A percentile compares a stretch with the other conserved stretches of the same genome.
phyloP scores from a whole-genome alignment of 441 rosid species.

The Manihot esculenta region DNA sequence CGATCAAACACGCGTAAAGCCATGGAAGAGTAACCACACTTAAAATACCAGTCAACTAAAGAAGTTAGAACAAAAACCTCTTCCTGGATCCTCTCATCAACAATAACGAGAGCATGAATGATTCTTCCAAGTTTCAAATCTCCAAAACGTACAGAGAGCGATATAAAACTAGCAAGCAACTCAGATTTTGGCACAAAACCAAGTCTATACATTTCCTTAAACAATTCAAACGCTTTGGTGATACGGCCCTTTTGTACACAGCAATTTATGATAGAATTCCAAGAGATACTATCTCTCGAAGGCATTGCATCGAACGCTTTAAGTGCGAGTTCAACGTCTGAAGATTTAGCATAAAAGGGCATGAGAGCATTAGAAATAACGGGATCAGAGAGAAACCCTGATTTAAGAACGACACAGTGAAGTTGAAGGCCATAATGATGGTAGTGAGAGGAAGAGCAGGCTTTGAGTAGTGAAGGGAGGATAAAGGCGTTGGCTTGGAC shows the following conservation, averaged over 20 bases:
- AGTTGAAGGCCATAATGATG: constrained; percentile 36
- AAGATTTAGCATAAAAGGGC: constrained; percentile 36
- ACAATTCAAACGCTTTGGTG: constrained; percentile 26
- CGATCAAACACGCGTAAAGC: constrained; percentile 39
- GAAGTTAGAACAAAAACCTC: constrained; percentile 45
- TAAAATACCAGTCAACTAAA: constrained; percentile 45
- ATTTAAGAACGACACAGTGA: constrained; percentile 38
- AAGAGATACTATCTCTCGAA: constrained; percentile 40
- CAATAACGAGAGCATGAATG: constrained; percentile 44
- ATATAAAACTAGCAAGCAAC: constrained; percentile 42
- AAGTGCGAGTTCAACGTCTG: constrained; percentile 19
- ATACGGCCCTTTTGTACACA: constrained; percentile 34
- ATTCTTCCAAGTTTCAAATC: constrained; percentile 29
- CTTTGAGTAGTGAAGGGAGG: constrained; percentile 51
- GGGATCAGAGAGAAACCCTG: constrained; percentile 38
- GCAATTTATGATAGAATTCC: constrained; percentile 42
- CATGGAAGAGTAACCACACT: constrained; percentile 28
- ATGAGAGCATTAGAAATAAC: constrained; percentile 48
- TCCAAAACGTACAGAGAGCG: constrained; percentile 32
- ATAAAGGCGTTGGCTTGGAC: constrained; percentile 13
- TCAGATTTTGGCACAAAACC: constrained; percentile 47
- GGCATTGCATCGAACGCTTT: constrained; percentile 44
- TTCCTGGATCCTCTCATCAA: constrained; percentile 27
- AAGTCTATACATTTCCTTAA: constrained; percentile 37
- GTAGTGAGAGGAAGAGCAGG: constrained; percentile 18